These are phyloP conservation scores for Cryptococcus sp. DNA, from an alignment of 1,284 basidiomycete genomes.

Conservation along the genomic window DNA sequence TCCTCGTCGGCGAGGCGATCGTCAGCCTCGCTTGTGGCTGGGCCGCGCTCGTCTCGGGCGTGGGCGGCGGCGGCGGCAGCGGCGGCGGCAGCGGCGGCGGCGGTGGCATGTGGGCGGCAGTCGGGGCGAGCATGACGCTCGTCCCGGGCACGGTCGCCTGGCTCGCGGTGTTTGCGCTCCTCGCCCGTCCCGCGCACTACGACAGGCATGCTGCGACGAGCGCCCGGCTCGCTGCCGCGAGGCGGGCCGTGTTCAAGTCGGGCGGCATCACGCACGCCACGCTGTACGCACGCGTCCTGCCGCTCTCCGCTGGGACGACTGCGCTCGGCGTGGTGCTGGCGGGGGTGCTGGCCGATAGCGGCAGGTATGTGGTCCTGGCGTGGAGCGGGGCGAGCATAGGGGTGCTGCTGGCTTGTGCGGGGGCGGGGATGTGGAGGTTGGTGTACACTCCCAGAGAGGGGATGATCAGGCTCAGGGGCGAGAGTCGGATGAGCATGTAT, in stretches of 20 bases:
- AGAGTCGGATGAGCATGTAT: slow-evolving; percentile 11
- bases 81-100: not conserved
- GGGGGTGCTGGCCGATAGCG: not conserved
- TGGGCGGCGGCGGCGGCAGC: not conserved
- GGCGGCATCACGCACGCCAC: slow-evolving; percentile 32
- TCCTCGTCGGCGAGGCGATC: slow-evolving; percentile 8
- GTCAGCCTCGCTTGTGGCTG: slow-evolving; percentile 15
- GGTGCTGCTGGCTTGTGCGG: slow-evolving; percentile 5
- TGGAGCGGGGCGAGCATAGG: slow-evolving; percentile 7
- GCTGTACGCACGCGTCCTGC: slow-evolving; percentile 26
- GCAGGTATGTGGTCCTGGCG: slow-evolving; percentile 9
- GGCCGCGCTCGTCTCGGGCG: slow-evolving; percentile 1
- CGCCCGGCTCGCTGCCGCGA: not conserved
- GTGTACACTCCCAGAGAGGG: slow-evolving; percentile 6
- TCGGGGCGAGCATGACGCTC: slow-evolving; percentile 9
- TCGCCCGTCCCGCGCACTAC: slow-evolving; percentile 1
- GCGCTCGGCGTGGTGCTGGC: slow-evolving; percentile 9
- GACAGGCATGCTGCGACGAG: slow-evolving; percentile 2
- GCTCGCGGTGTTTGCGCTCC: slow-evolving; percentile 11
- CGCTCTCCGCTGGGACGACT: slow-evolving; percentile 15
- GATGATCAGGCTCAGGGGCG: slow-evolving; percentile 10
- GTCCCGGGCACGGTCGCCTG: slow-evolving; percentile 11
- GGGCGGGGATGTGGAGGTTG: slow-evolving; percentile 9
- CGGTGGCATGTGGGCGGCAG: slow-evolving; percentile 3
- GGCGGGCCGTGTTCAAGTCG: slow-evolving; percentile 3